A percentile compares a stretch with the other conserved stretches of the same genome.
phyloP scores from a whole-genome alignment of 78 protist genomes.

The Chrysochromulina parva region DNA sequence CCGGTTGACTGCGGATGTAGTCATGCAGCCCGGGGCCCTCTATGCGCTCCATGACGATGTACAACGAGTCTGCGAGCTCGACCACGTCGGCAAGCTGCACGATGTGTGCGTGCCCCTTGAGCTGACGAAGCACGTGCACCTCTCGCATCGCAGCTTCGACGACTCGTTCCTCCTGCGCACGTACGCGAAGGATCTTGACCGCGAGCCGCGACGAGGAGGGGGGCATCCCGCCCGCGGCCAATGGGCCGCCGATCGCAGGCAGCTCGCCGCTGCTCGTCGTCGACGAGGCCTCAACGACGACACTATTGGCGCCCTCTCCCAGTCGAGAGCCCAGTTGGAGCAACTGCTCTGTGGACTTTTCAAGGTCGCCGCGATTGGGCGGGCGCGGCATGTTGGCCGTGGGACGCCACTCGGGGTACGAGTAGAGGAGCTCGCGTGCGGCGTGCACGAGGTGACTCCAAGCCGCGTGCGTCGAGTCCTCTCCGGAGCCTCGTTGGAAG shows the following conservation, averaged over 20 bases:
- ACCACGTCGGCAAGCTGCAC: background rate
- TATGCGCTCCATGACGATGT: background rate
- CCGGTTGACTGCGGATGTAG: no score
- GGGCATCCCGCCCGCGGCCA: background rate
- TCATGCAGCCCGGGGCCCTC: no score
- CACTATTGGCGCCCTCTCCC: background rate
- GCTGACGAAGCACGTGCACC: background rate
- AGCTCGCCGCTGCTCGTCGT: background rate
- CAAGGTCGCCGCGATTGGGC: background rate
- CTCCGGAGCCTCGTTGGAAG: no score
- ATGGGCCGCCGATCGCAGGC: no score
- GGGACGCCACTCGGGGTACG: background rate
- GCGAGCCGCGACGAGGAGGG: background rate
- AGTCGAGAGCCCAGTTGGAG: background rate
- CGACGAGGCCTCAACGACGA: background rate
- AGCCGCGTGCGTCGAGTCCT: background rate
- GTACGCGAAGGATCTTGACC: background rate
- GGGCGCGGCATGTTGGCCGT: background rate
- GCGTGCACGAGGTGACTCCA: background rate
- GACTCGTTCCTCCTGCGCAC: background rate
- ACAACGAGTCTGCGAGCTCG: background rate
- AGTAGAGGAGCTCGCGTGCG: background rate
- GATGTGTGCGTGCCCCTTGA: background rate
- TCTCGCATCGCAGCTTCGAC: background rate
- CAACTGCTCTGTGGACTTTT: background rate